Conservation (phyloP, 2,329 filamentous ascomycete species). For the Herpotrichia juniperi region DNA sequence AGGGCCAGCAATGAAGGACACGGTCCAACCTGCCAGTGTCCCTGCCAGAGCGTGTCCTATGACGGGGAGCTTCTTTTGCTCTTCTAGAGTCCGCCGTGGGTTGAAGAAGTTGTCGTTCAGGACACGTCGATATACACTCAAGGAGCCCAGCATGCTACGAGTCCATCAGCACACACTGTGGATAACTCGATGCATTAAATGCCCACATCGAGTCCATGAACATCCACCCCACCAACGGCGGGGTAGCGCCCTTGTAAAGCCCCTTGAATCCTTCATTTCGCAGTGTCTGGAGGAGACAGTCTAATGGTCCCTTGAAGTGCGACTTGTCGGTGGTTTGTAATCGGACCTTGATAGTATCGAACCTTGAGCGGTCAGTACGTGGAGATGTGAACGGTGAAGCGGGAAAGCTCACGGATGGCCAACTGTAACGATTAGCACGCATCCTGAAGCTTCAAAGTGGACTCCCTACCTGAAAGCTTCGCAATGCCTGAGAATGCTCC, state of each 20-base stretch:
- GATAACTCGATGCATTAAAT: not conserved
- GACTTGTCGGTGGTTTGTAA: slow-evolving; percentile 81
- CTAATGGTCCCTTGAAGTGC: slow-evolving; percentile 83
- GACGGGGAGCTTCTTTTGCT: slow-evolving; percentile 66
- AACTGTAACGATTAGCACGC: slow-evolving; percentile 45
- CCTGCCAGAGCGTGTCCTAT: slow-evolving; percentile 89
- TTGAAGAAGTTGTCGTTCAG: slow-evolving; percentile 81
- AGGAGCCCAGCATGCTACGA: slow-evolving; percentile 78
- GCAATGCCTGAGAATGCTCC: slow-evolving; percentile 95
- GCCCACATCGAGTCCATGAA: slow-evolving; percentile 84
- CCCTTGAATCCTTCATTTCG: slow-evolving; percentile 83
- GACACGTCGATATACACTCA: slow-evolving; percentile 87
- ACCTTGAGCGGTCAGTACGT: slow-evolving; percentile 54
- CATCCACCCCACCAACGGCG: slow-evolving; percentile 96
- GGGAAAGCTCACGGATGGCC: slow-evolving; percentile 62
- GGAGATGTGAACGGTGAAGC: slow-evolving; percentile 4
- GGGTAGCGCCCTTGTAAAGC: slow-evolving; percentile 92
- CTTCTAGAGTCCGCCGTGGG: slow-evolving; percentile 49
- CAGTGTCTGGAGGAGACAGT: slow-evolving; percentile 84
- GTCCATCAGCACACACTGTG: not conserved
- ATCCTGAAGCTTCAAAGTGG: not conserved
- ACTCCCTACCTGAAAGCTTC: slow-evolving; percentile 75
- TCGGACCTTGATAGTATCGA: slow-evolving; percentile 97
- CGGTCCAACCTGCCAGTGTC: slow-evolving; percentile 83
- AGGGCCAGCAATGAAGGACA: slow-evolving; percentile 89